Conservation (phyloP, 495 filamentous ascomycete species). For the Sabuloglossum arenarium region DNA sequence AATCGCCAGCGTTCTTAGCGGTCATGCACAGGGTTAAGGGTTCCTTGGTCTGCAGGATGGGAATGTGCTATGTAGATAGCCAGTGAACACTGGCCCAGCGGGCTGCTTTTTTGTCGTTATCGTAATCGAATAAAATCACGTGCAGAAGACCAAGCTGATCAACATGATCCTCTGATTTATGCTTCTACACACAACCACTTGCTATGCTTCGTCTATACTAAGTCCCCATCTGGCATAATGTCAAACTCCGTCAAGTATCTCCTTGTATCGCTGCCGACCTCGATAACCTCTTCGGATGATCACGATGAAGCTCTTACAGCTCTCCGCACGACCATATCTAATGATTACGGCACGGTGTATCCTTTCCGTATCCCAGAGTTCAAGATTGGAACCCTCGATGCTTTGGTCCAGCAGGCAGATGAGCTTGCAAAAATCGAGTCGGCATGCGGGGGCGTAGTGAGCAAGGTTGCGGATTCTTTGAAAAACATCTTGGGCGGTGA, state of each 20-base stretch:
- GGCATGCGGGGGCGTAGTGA: conserved; percentile 61
- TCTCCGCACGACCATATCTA: conserved; percentile 45
- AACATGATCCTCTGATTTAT: too few species aligned
- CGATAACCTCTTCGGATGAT: conserved; percentile 49
- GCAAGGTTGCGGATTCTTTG: conserved; percentile 75
- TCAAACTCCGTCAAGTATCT: conserved; percentile 42
- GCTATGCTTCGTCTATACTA: not conserved
- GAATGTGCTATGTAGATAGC: too few species aligned
- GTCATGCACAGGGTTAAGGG: too few species aligned
- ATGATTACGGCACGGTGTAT: conserved; percentile 54
- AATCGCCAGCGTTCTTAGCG: too few species aligned
- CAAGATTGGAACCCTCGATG: conserved; percentile 94
- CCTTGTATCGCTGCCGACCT: conserved; percentile 54
- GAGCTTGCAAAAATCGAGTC: conserved; percentile 74
- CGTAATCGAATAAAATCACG: too few species aligned
- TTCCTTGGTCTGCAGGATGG: too few species aligned
- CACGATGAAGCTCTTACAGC: conserved; percentile 61
- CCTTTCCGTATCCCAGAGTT: conserved; percentile 77
- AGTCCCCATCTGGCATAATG: conserved; percentile 18
- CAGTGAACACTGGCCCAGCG: too few species aligned
- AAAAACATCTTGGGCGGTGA: conserved; percentile 60
- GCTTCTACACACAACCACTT: not conserved
- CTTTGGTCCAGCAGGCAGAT: conserved; percentile 90
- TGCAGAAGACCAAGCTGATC: too few species aligned
- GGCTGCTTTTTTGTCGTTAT: too few species aligned